Evolutionary conservation across 768 basidiomycete species (phyloP).

Genomic region (Hygrocybe coccinea): DNA sequence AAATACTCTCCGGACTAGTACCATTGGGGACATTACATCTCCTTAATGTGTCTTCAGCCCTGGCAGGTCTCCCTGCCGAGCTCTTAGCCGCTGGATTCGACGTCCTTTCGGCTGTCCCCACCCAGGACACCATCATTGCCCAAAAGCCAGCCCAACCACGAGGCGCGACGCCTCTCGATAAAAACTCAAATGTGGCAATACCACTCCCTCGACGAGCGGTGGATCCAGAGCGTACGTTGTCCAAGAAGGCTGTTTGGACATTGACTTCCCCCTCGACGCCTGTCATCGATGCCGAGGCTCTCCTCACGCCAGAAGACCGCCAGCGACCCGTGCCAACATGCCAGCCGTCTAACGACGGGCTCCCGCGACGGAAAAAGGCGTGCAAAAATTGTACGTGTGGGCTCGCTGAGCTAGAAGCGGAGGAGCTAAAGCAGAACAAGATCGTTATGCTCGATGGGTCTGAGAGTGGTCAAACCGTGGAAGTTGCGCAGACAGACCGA

Average conservation of each 20-base stretch:
- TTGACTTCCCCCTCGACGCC: slow-evolving; percentile 62
- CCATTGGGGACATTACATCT: slow-evolving; percentile 70
- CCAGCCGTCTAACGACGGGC: slow-evolving; percentile 52
- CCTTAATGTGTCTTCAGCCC: slow-evolving; percentile 46
- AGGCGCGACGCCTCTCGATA: slow-evolving; percentile 40
- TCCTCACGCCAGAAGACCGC: slow-evolving; percentile 81
- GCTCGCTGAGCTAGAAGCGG: slow-evolving; percentile 87
- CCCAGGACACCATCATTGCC: slow-evolving; percentile 49
- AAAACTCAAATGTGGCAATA: slow-evolving; percentile 39
- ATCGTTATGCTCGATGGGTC: slow-evolving; percentile 68
- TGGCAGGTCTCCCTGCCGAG: slow-evolving; percentile 48
- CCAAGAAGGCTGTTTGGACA: slow-evolving; percentile 88
- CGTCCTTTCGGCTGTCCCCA: slow-evolving; percentile 41
- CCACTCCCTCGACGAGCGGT: slow-evolving; percentile 51
- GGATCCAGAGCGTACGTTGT: slow-evolving; percentile 47
- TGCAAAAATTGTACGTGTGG: slow-evolving; percentile 98
- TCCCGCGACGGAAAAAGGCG: slow-evolving; percentile 76
- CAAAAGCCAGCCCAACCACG: slow-evolving; percentile 60
- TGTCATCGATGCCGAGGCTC: slow-evolving; percentile 73
- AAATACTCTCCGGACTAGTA: slow-evolving; percentile 54
- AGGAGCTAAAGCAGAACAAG: slow-evolving; percentile 54
- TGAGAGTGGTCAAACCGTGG: slow-evolving; percentile 54
- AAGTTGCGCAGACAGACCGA: slow-evolving; percentile 55
- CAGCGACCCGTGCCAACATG: slow-evolving; percentile 72
- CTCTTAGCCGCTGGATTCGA: slow-evolving; percentile 65